Base-by-base conservation (phyloP, 768 basidiomycete species). In the Dentipellis fragilis region DNA sequence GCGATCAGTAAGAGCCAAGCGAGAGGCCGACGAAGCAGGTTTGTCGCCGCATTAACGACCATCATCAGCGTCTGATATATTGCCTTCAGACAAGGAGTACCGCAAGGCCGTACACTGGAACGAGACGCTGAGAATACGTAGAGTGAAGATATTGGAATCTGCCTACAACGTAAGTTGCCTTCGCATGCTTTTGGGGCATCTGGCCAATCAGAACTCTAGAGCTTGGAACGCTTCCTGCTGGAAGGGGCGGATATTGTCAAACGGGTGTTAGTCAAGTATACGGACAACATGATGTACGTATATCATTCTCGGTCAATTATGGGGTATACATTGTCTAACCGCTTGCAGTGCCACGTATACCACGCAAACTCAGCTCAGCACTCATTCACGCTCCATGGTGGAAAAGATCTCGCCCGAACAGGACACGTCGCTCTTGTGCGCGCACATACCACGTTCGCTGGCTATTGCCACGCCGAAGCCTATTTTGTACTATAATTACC, bases 11-110 rank as follows among this genome's bases (percentile, higher is more conserved):
- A 83, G 87, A 40, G 83, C 87, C 21, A 94, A 93, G 70, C 76
- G 93, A 50, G 93, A 96, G 61, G 85, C 87, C 4, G 93, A 95
- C 37, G 93, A 95, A 67, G 92, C 93, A 57, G 89, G 91, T 87
- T 56, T 59, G 76, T 66, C 49, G 16, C 14, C 10, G 19, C 36
- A 8, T 22, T 53, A 53, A 8, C 35, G 17, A 21, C 12, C 14
- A 50, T 51, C n/a, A 11, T 21, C 35, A 38, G 46, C 39, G n/a
- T 29, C 17, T 50, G 21, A 54, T 52, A 36, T 61, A 46, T 46
- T 16, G 29, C 37, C 16, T 51, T 45, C 40, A 89, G 93, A 96
- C 67, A 89, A 85, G 67, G 92, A 94, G 57, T 96, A 96, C 64
- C 76, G 93, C 23, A 88, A 86, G 61, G 91, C 83, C 36, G 84